Evolutionary conservation across 352 stramenopile species (phyloP), one percentile per base, ranked within the genome.

Genomic region (Pythium aquatile): DNA sequence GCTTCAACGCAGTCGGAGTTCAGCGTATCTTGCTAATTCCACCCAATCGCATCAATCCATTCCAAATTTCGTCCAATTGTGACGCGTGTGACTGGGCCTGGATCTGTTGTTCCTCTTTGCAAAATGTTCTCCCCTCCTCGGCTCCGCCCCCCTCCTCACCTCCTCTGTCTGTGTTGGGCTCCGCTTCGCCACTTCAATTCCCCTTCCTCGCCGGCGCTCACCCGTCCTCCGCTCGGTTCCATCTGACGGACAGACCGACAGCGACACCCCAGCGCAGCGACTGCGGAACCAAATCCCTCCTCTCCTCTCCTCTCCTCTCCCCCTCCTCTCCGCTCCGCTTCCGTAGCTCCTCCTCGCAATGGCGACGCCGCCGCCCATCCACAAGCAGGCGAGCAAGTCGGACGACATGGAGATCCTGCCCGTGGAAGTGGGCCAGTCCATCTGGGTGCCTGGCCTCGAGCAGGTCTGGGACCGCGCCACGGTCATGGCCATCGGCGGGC

Each of bases 401-500:
- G 79, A 90, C 59, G 73, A 78, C 52, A 55, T 66, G n/a, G 87
- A 93, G 55, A 59, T 92, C 57, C 72, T 93, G 46, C 87, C 87
- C 17, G 84, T 96, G 56, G 77, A 87, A 48, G 70, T 94, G 26
- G 83, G 83, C 26, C 69, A 90, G 60, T 74, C 59, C 17, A 81
- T 94, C 46, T 96, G 87, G 87, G 73, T 96, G 39, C 87, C 85
- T 16, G 83, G 82, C 52, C 66, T 65, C 14, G 83, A 94, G 9
- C 73, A 74, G 33, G 84, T 94, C 42, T 94, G 87, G 87, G 85
- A 94, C 69, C 78, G 79, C 46, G 87, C 72, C 29, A 76, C 81
- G 5, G 81, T 94, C 72, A 93, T 93, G 85, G 87, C 85, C 55
- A 93, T 94, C 58, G 85, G 84, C 56, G 87, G 74, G 5, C 85